Evolutionary conservation across 2,329 filamentous ascomycete species (phyloP), one percentile per base, ranked within the genome.

Genomic region (Fusarium brachygibbosum): DNA sequence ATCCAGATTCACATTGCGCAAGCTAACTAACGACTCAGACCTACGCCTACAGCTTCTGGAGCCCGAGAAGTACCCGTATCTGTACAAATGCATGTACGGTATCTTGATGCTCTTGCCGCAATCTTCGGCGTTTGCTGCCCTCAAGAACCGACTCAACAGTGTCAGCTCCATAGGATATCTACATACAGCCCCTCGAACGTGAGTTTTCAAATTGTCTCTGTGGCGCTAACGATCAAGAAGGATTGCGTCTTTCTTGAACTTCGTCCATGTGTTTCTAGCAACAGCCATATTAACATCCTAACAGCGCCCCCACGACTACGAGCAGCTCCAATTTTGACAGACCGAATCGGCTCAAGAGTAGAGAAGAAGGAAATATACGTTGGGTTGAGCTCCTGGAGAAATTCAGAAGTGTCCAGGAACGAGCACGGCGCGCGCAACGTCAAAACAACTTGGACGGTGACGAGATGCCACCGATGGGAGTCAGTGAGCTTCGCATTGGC

Each of bases 61-160:
- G 77, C 96, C 96, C 1, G 97, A 99, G 77, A 94, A 92, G 78
- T 95, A 95, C 72, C 96, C 96, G 4, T 93, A 97, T 77, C 85
- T 99, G 3, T 98, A 99, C 84, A 98, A 98, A 82, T 99, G 96
- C 80, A 88, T 99, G 49, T 99, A 98, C 76, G 96, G 96, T 12
- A 88, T 99, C 45, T 85, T 99, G 56, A 99, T 99, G 96, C 90
- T 99, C 19, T 87, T 99, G n/a, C 96, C 96, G 0, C 96, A 99
- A 81, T 98, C 95, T 17, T 97, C 94, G 29, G 97, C 96, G 11
- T 99, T 99, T 81, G 96, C 94, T 29, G 95, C 96, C 4, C 85
- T 99, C 59, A 98, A 98, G 79, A 99, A 99, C 77, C 90, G 96
- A 41, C 86, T 99, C 51, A 98, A 98, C 80, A 97, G 93, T 79